Conservation (phyloP, 345 rosid genomes). For the Erodium maritimum region DNA sequence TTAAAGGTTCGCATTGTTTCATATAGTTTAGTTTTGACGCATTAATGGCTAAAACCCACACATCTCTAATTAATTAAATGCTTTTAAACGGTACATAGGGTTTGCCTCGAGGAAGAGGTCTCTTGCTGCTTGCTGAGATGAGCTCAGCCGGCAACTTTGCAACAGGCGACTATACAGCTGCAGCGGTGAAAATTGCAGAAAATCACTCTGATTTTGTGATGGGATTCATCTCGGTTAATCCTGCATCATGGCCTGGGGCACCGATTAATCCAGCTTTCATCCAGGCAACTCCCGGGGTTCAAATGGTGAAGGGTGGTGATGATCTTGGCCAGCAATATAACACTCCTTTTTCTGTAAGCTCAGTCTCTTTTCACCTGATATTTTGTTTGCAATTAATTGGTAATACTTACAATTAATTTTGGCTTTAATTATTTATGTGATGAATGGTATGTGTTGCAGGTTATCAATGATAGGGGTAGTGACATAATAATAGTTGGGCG, state of each 20-base stretch:
- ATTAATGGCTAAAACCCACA: neutral
- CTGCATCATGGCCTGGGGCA: constrained; percentile 89
- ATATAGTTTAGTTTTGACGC: neutral
- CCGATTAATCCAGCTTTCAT: constrained; percentile 71
- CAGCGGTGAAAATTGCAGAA: constrained; percentile 86
- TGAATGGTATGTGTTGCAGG: constrained; percentile 27
- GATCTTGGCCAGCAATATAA: constrained; percentile 89
- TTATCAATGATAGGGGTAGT: constrained; percentile 73
- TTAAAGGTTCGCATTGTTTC: constrained; percentile 52
- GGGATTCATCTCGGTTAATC: constrained; percentile 94
- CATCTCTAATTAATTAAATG: constrained; percentile 5
- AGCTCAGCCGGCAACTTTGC: constrained; percentile 98
- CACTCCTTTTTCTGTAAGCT: constrained; percentile 84
- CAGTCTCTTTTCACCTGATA: neutral
- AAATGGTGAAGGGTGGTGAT: constrained; percentile 87
- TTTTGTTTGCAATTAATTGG: too few relatives aligned
- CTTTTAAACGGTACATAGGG: constrained; percentile 36
- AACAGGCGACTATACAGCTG: constrained; percentile 85
- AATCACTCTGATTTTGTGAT: constrained; percentile 90
- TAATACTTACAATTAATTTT: too few relatives aligned
- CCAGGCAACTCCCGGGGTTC: constrained; percentile 98
- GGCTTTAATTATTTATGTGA: neutral
- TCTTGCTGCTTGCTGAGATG: constrained; percentile 91
- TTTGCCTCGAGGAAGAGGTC: constrained; percentile 81
- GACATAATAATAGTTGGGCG: constrained; percentile 96